A percentile compares a stretch with the other conserved stretches of the same genome.
Conservation (phyloP, 495 filamentous ascomycete species). For the Apodospora peruviana region DNA sequence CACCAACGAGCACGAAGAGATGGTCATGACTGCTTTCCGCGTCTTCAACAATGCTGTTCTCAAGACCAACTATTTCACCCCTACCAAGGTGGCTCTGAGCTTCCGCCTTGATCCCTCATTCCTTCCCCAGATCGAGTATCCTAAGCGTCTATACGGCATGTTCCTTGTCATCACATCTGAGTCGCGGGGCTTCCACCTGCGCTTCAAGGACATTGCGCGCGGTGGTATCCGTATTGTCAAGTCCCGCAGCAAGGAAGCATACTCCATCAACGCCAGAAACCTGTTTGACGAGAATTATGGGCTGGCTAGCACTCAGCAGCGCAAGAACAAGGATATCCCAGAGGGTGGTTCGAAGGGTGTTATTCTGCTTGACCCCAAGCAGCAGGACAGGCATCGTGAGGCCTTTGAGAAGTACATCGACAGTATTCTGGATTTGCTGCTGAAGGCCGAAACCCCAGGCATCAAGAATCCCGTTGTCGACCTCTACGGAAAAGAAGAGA, state of each 20-base stretch:
- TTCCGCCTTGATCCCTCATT: conserved; percentile 89
- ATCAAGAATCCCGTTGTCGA: conserved; percentile 99
- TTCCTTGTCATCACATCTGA: conserved; percentile 96
- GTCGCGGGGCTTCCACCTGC: conserved; percentile 93
- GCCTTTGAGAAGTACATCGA: conserved; percentile 99
- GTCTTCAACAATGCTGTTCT: conserved; percentile 86
- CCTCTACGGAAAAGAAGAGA: conserved; percentile 87
- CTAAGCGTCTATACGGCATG: conserved; percentile 93
- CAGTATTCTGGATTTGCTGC: conserved; percentile 88
- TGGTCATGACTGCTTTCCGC: conserved; percentile 96
- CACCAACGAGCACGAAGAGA: conserved; percentile 90
- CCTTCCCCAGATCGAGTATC: conserved; percentile 86
- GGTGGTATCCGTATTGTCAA: conserved; percentile 98
- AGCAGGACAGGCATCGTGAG: conserved; percentile 85
- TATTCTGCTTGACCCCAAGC: conserved; percentile 84
- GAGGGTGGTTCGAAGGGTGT: conserved; percentile 98
- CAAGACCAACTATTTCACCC: conserved; percentile 99
- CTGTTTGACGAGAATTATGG: conserved; percentile 99
- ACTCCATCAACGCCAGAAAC: conserved; percentile 90
- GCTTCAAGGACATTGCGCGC: conserved; percentile 94
- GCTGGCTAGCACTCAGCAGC: conserved; percentile 95
- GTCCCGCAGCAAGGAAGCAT: conserved; percentile 89
- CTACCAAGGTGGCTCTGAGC: conserved; percentile 95
- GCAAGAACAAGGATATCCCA: conserved; percentile 99
- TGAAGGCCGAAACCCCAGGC: conserved; percentile 83